These are phyloP conservation scores for Pterocarpus macrocarpus DNA, from an alignment of 306 rosid species.

Conservation along the genomic window DNA sequence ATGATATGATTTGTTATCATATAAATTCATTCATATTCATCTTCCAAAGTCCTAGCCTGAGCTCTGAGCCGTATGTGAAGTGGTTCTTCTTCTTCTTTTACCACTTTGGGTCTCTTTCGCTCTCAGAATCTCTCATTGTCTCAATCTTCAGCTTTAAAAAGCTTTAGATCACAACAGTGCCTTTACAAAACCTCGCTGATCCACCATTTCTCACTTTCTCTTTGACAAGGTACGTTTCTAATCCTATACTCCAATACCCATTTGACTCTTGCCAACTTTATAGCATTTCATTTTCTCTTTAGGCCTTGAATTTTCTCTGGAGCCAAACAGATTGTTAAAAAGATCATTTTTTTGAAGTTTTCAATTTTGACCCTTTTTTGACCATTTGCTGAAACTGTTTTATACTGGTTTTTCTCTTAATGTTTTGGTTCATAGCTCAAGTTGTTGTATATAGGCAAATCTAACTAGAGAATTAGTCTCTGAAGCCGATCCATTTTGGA, in stretches of 20 bases:
- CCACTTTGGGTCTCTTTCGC: slow-evolving; percentile 16
- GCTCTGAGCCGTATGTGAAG: not conserved
- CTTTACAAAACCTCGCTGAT: slow-evolving; percentile 44
- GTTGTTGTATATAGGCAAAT: slow-evolving; percentile 19
- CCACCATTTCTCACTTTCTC: slow-evolving; percentile 54
- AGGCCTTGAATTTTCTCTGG: not conserved
- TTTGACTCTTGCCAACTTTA: slow-evolving; percentile 28
- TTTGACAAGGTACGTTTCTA: slow-evolving; percentile 49
- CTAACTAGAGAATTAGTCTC: not conserved
- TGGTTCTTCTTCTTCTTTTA: not conserved
- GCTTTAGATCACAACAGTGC: slow-evolving; percentile 41
- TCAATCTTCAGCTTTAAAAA: slow-evolving; percentile 22
- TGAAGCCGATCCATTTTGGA: slow-evolving; percentile 47
- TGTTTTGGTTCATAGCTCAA: slow-evolving; percentile 3
- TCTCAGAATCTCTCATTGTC: slow-evolving; percentile 6
- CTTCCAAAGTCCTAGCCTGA: slow-evolving; percentile 36
- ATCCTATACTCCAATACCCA: not conserved
- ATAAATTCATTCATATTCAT: slow-evolving; percentile 39
- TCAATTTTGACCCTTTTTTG: slow-evolving; percentile 33
- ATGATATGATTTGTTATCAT: slow-evolving; percentile 39
- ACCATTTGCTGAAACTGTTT: slow-evolving; percentile 13
- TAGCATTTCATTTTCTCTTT: not conserved
- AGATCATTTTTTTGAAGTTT: slow-evolving; percentile 5
- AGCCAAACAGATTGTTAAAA: slow-evolving; percentile 26
- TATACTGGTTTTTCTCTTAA: not conserved